Percentiles rank a stretch among this genome's conserved stretches.
These are phyloP conservation scores for Penicillium italicum DNA, from an alignment of 2,329 filamentous ascomycete species.

Conservation along the genomic window DNA sequence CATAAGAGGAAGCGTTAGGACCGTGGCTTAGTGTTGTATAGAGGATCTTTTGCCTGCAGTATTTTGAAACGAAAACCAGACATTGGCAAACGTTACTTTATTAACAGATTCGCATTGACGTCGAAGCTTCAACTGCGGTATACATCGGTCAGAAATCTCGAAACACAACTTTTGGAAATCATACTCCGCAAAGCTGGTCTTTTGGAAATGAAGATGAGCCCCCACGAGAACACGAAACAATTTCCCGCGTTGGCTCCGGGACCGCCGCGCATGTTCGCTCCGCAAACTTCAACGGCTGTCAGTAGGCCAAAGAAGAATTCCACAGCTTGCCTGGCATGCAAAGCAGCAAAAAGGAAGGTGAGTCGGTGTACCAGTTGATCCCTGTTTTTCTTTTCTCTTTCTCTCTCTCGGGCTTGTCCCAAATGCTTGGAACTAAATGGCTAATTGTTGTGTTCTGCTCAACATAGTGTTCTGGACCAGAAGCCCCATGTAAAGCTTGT, in stretches of 20 bases:
- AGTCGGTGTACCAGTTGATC: neutral
- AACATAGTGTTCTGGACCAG: constrained; percentile 35
- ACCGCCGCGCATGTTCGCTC: constrained; percentile 20
- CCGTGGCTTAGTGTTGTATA: neutral
- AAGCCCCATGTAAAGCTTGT: constrained; percentile 38
- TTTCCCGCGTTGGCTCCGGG: constrained; percentile 31
- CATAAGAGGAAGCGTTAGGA: neutral
- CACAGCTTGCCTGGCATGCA: constrained; percentile 36
- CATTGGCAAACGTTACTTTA: neutral
- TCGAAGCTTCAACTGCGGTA: neutral
- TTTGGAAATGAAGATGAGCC: constrained; percentile 10
- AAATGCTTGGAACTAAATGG: neutral
- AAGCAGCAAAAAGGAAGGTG: constrained; percentile 38
- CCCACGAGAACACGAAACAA: constrained; percentile 20
- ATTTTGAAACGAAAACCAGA: neutral
- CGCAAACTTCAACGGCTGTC: constrained; percentile 20
- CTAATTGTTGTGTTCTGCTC: constrained; percentile 3
- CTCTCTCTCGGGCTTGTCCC: neutral
- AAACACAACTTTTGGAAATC: neutral
- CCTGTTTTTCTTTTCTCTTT: neutral
- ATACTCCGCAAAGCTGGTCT: neutral
- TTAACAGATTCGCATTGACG: neutral
- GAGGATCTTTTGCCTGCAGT: neutral
- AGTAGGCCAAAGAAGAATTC: constrained; percentile 36
- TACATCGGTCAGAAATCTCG: neutral